Evolutionary conservation across 495 filamentous ascomycete genomes (phyloP), one percentile per base, ranked within the genome.

Genomic region (Hypoxylon rickii): DNA sequence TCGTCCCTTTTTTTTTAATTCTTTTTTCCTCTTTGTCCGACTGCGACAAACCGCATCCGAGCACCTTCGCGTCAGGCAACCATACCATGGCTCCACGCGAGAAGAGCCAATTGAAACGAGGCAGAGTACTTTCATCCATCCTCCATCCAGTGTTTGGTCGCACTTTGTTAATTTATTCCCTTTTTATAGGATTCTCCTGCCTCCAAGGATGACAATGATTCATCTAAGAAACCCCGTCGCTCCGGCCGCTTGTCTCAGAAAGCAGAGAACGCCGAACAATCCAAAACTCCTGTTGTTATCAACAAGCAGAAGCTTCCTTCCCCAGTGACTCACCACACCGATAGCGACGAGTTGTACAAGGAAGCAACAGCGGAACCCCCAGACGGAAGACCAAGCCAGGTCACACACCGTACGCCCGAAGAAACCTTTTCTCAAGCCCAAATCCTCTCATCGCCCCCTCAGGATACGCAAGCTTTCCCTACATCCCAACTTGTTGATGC

Each of bases 401-500:
- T 76, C 38, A 73, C 77, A 18, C 76, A 80, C 46, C 73, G 68
- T 26, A 73, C 78, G 7, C 76, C 79, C 19, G 69, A 75, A 34
- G 68, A 71, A 22, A 70, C 67, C 56, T 64, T 72, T 55, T 77
- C 80, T 39, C 65, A 81, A 68, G 64, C 76, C 53, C 64, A 75
- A 62, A 56, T 66, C 49, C 59, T 81, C 55, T 80, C 80, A 31
- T 80, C 83, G 8, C 82, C 81, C 12, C 78, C 76, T 2, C 79
- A 84, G 45, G 75, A 80, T 34, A 83, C 80, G 1, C 87, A 89
- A 63, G 80, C 83, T 18, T 83, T 89, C 16, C 87, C 87, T 2
- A 87, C 86, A 32, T 93, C 89, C 7, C 94, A 98, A 73, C 89
- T 88, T 67, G 72, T 89, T 18, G 84, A 89, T 44, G 86, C 89